Evolutionary conservation across 2,329 filamentous ascomycete genomes (phyloP), one percentile per base, ranked within the genome.

Genomic region (Scedosporium dehoogii): DNA sequence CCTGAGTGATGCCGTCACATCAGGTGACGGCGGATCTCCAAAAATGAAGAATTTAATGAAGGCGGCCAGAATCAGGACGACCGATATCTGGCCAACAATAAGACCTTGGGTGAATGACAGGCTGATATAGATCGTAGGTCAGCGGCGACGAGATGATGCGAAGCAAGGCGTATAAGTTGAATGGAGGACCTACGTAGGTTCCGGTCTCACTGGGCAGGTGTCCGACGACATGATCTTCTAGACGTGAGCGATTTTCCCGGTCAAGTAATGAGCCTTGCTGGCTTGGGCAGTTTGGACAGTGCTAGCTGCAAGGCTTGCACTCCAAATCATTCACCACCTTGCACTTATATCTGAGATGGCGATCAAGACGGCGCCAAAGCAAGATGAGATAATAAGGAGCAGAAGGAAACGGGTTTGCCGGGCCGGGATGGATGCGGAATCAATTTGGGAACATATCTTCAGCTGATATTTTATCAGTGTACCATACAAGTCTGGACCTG

Each of bases 31-130:
- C 4, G 91, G 86, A 72, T 97, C 94, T 69, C 94, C 94, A 72
- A 99, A 97, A 71, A 99, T 97, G 83, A 99, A 99, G 84, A 97
- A 99, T 73, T 96, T 96, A 75, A 99, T 97, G 76, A 99, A 97
- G 68, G 89, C 91, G 66, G 92, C 92, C 65, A 99, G 85, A 46
- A 99, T 82, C 25, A 97, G 79, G 14, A 96, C 90, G 56, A 99
- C 90, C 1, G 92, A 96, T 60, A 99, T 81, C 74, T 99, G 94
- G 59, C 94, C 94, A 38, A 97, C 81, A 58, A 99, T 85, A 68
- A 99, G 88, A 29, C 94, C 94, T 73, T 96, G 91, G 0, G 91
- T 96, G 74, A 97, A 97, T 42, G 91, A 94, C 68, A 94, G 80
- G 48, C 91, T 93, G 70, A 38, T 12, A 38, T 70, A 14, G 29